phyloP scores from a whole-genome alignment of 2,329 filamentous ascomycete genomes.

The Sporothrix variecibatus region DNA sequence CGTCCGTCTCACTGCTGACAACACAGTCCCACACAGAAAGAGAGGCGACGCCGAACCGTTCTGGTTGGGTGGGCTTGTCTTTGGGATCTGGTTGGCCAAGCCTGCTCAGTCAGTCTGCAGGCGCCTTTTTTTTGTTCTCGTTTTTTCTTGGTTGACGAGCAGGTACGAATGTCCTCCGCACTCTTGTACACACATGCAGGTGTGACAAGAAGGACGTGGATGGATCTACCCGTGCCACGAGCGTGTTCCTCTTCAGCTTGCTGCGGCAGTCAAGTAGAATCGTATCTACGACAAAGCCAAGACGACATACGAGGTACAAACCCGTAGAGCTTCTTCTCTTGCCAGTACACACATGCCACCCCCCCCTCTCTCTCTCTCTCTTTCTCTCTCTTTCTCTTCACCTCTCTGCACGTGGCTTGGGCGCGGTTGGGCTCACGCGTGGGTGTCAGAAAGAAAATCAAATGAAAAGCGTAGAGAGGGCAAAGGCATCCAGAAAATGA shows the following conservation, averaged over 20 bases:
- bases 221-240: neutral
- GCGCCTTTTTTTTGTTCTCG: neutral
- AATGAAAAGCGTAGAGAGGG: neutral
- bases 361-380: neutral
- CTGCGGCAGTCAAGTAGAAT: neutral
- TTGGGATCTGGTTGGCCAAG: neutral
- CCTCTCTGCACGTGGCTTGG: slow-evolving; percentile 6
- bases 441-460: neutral
- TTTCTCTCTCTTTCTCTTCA: neutral
- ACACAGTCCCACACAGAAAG: neutral
- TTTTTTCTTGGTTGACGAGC: neutral
- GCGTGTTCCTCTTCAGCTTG: slow-evolving; percentile 1
- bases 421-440: neutral
- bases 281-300: neutral
- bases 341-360: neutral
- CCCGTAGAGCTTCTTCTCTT: neutral
- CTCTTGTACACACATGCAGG: neutral
- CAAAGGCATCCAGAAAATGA: neutral
- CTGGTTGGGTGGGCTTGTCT: slow-evolving; percentile 15
- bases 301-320: neutral
- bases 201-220: slow-evolving; percentile 7
- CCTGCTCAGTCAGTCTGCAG: neutral
- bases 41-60: slow-evolving; percentile 12
- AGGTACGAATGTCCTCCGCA: neutral
- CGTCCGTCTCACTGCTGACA: slow-evolving; percentile 16